Conservation (phyloP, 2,329 filamentous ascomycete genomes). For the Chaetomiaceae sp. region DNA sequence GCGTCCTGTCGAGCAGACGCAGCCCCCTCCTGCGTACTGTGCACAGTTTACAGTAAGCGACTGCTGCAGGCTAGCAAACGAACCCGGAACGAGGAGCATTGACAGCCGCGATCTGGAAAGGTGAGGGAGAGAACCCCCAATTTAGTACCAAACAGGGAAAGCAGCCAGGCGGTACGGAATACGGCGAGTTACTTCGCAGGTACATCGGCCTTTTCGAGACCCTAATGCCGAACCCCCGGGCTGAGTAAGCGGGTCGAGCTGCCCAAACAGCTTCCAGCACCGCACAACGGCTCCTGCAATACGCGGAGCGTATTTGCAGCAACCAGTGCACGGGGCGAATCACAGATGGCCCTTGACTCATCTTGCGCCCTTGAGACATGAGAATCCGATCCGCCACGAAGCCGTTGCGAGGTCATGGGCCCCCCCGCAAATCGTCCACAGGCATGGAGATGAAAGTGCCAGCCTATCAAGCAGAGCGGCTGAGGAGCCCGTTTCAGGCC, state of each 20-base stretch:
- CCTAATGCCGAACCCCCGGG: slow-evolving; percentile 2
- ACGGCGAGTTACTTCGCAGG: slow-evolving; percentile 8
- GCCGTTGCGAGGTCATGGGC: neutral
- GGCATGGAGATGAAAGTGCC: no score
- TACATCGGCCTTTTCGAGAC: slow-evolving; percentile 7
- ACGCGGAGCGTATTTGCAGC: neutral
- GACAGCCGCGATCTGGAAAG: no score
- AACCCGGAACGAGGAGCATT: no score
- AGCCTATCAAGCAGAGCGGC: no score
- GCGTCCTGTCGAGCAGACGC: no score
- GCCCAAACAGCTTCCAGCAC: neutral
- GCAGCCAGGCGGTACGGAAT: neutral
- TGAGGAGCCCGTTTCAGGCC: neutral
- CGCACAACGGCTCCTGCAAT: neutral
- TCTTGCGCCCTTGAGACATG: neutral
- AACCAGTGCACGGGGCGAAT: neutral
- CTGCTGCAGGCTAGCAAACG: no score
- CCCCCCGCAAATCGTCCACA: neutral
- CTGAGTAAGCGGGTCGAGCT: slow-evolving; percentile 5
- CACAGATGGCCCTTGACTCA: neutral
- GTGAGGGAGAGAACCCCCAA: no score
- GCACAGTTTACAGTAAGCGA: no score
- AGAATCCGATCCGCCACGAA: neutral
- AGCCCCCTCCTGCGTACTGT: no score
- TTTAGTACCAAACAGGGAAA: no score